A percentile compares a stretch with the other conserved stretches of the same genome.
These are phyloP conservation scores for Ampelocalamus luodianensis DNA, from an alignment of 176 grass and related monocot genomes.

Conservation along the genomic window DNA sequence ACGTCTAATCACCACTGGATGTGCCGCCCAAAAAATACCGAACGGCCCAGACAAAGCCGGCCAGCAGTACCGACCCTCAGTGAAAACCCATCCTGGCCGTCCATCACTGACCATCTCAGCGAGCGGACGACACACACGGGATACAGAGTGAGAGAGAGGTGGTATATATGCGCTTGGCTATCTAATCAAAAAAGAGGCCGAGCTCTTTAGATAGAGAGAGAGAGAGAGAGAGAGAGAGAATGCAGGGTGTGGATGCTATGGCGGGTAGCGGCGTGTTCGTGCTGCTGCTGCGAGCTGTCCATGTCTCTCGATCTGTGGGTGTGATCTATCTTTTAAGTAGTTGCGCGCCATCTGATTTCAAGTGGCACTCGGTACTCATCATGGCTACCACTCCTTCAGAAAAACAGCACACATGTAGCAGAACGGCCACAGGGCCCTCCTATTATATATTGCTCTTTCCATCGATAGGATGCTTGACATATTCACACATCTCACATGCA, in stretches of 20 bases:
- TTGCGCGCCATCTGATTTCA: background rate
- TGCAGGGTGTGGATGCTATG: background rate
- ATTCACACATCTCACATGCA: background rate
- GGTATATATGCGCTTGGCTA: background rate
- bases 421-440: background rate
- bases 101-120: background rate
- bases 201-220: background rate
- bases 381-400: background rate
- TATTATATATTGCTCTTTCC: slow-evolving; percentile 21
- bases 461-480: background rate
- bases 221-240: background rate
- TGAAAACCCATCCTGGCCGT: background rate
- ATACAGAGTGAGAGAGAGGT: background rate
- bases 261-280: slow-evolving; percentile 11
- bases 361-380: slow-evolving; percentile 14
- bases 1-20: background rate
- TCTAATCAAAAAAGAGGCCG: background rate
- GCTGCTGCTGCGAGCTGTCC: background rate
- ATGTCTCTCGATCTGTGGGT: background rate
- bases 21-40: background rate
- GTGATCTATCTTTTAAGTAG: background rate
- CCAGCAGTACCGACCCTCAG: background rate
- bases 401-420: slow-evolving; percentile 8
- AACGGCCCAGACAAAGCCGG: background rate
- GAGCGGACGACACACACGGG: background rate